Base-by-base conservation (phyloP, 345 rosid species). In the Euphorbia tirucalli region DNA sequence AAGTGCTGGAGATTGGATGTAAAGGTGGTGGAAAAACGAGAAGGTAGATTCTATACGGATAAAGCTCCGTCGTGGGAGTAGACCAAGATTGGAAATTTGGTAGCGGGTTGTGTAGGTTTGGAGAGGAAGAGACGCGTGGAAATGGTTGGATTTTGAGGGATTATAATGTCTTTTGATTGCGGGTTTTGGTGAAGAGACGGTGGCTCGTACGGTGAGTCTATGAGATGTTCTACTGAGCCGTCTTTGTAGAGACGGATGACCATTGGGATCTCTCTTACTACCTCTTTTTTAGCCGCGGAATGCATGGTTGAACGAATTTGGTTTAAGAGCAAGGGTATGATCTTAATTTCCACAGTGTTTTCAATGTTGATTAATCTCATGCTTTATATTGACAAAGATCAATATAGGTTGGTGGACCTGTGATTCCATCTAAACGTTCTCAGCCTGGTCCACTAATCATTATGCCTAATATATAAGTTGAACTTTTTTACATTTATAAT, bases 21-120 rank as follows among this genome's bases (percentile, higher is more conserved):
- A 71, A 1, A 2, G 48, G 35, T 59, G 66, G 43, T 57, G 37
- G n/a, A 39, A 31, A 22, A 68, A 60, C 11, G 75, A 72, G 59
- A 72, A 64, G 2, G 75, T n/a, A 11, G 62, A 46, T 54, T 64
- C 75, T 4, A 64, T 46, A 5, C 48, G 8, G 21, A n/a, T n/a
- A 72, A 72, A 3, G 11, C 75, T 22, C 69, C 75, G 21, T 62
- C 69, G 11, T 72, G 75, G 37, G 11, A 52, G 59, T 72, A 72
- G 24, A 72, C 59, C 0, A 72, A 31, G 63, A 54, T 60, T 9
- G 75, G 75, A n/a, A 72, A 55, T 50, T 19, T 55, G 2, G 22
- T n/a, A n/a, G 7, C 7, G 27, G 59, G 27, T 55, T 55, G 21
- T 7, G 27, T 55, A 8, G 59, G 8, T 21, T 55, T 55, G 0